Base-by-base conservation (phyloP, 2,329 filamentous ascomycete species). In the Fusarium praegraminearum region DNA sequence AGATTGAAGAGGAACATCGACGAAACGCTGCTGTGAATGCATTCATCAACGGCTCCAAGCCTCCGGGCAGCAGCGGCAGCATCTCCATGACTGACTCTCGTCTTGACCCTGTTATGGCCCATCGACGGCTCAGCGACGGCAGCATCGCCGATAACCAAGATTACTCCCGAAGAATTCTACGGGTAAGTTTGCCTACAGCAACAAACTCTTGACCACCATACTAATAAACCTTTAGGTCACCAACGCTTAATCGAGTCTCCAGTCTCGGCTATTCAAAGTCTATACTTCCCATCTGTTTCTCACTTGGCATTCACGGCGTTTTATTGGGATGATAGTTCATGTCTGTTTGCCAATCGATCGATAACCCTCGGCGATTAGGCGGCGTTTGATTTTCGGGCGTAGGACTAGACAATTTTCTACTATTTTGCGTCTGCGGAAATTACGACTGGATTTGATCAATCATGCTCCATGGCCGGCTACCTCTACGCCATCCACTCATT, bases 121-220 rank as follows among this genome's bases (percentile, higher is more conserved):
- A 94, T 73, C 87, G 93, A 77, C 89, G 94, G 80, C 87, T 95
- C 83, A 98, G 95, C 81, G 93, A 96, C 76, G 95, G 95, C 73
- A 98, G 94, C 80, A 98, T 98, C 80, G 95, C 94, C 54, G 95
- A 98, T 80, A 97, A 98, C 81, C 90, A 97, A 81, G 95, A 98
- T 80, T 98, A 97, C 83, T 98, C 95, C 68, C 90, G 95, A 82
- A 92, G 93, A 82, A 98, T 98, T 81, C 87, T 98, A 77, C 93
- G 97, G 89, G 95, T 97, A 87, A 72, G 88, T 83, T 60, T n/a
- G 50, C 12, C 2, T 2, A 6, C 10, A 13, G 2, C 28, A 8
- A 10, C 22, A 1, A 28, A 32, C 24, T 46, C 3, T 22, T 20
- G 20, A 45, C 15, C 15, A 16, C 32, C 12, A 44, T 50, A 45